Evolutionary conservation across 2,329 filamentous ascomycete genomes (phyloP), one percentile per base, ranked within the genome.

Genomic region (Neopestalotiopsis sp.): DNA sequence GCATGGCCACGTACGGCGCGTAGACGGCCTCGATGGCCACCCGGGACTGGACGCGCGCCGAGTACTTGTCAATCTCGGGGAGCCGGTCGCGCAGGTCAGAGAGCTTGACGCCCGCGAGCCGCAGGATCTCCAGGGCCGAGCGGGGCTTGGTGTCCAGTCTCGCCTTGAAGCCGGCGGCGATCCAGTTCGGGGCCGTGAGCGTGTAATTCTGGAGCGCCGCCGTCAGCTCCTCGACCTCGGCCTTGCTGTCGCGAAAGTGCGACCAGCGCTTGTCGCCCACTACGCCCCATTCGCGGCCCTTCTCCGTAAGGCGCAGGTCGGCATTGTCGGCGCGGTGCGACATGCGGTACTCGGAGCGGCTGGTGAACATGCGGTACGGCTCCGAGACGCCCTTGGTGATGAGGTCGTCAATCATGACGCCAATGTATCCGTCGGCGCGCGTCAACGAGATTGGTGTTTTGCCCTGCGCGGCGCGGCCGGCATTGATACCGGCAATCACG

Each of bases 291-390:
- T 86, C 83, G 68, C 91, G 90, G 10, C 94, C 96, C 78, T 91
- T 91, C 38, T 88, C 85, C 0, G 96, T 98, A 38, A 99, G 89
- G 2, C 96, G 91, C 5, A 92, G 80, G 80, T 99, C 96, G 45
- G 96, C 96, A 77, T 99, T 99, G 83, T 99, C 96, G 61, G 96
- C 92, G 71, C 96, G 92, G 2, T 94, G 90, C 58, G 92, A 94
- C 88, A 99, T 95, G 71, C 96, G 93, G 81, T 97, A 99, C 82
- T 99, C 96, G 82, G 93, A 97, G 72, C 96, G 90, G 5, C 93
- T 93, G 2, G 96, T 99, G 83, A 99, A 99, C 95, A 99, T 98
- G 73, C 96, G 90, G 81, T 99, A 99, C 1, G 96, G 96, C 78
- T 99, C 96, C 2, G 93, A 95, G 38, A 99, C 96, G 62, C 96